phyloP scores from a whole-genome alignment of 2,329 filamentous ascomycete species.

The Xenosphaeropsis pyriputrescens region DNA sequence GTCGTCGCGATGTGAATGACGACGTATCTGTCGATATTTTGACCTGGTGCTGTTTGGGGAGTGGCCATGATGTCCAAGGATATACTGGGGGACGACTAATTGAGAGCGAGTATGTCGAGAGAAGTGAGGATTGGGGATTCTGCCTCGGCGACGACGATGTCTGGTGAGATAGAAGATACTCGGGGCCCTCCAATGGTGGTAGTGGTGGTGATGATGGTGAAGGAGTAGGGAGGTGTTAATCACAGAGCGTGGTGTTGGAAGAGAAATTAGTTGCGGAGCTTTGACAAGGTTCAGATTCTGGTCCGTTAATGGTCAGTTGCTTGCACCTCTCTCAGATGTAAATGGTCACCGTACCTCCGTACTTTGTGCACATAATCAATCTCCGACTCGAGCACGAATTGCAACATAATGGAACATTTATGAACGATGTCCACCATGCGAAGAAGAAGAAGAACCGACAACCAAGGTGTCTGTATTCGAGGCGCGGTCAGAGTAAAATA shows the following conservation, averaged over 20 bases:
- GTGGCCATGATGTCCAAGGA: constrained; percentile 24
- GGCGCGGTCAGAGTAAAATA: too few relatives aligned
- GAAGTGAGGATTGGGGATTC: neutral
- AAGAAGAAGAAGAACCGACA: too few relatives aligned
- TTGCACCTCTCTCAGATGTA: too few relatives aligned
- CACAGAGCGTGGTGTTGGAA: neutral
- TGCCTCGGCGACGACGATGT: too few relatives aligned
- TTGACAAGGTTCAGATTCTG: constrained; percentile 22
- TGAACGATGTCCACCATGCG: too few relatives aligned
- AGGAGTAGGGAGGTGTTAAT: neutral
- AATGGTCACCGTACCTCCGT: too few relatives aligned
- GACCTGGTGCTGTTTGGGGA: constrained; percentile 37
- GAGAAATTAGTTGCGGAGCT: constrained; percentile 8
- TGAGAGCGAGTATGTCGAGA: neutral
- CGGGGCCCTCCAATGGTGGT: neutral
- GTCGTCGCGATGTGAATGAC: constrained; percentile 98
- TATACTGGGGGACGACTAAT: neutral
- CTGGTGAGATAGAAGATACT: neutral
- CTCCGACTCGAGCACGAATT: too few relatives aligned
- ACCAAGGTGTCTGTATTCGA: too few relatives aligned
- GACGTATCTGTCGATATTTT: constrained; percentile 83
- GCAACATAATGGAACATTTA: too few relatives aligned
- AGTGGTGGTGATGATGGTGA: neutral
- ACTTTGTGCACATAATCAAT: too few relatives aligned
- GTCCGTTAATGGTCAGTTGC: too few relatives aligned